Percentiles rank a stretch among this genome's conserved stretches.
phyloP scores from a whole-genome alignment of 108 stramenopile species.

The Skeletonema potamos region DNA sequence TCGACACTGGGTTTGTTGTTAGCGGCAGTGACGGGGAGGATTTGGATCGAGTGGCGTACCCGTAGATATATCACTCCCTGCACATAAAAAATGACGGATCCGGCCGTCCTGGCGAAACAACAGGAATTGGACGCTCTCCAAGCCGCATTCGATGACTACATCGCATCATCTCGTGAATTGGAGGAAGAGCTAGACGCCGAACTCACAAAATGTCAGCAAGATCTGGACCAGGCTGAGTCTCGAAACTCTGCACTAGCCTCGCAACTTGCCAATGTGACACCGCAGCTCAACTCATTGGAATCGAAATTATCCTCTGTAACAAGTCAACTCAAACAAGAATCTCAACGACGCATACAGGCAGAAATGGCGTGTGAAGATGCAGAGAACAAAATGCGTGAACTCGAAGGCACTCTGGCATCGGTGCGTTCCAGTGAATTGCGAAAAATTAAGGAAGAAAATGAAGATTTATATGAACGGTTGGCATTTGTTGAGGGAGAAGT shows the following conservation, averaged over 20 bases:
- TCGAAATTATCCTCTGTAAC: conserved; percentile 61
- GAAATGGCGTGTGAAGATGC: conserved; percentile 81
- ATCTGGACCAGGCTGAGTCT: conserved; percentile 76
- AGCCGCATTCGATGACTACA: conserved; percentile 90
- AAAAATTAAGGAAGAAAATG: conserved; percentile 71
- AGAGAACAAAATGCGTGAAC: conserved; percentile 70
- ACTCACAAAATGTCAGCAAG: conserved; percentile 86
- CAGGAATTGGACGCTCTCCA: conserved; percentile 87
- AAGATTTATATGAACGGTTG: conserved; percentile 79
- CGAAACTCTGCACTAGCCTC: conserved; percentile 80
- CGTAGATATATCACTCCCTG: neutral
- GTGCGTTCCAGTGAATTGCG: conserved; percentile 23
- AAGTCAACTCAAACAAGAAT: conserved; percentile 62
- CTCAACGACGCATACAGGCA: conserved; percentile 68
- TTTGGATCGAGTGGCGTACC: neutral
- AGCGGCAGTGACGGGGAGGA: neutral
- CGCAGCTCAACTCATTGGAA: conserved; percentile 81
- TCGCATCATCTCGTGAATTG: conserved; percentile 76
- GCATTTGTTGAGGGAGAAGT: conserved; percentile 84
- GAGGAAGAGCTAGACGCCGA: conserved; percentile 92
- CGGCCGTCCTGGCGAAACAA: conserved; percentile 71
- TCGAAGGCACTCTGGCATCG: conserved; percentile 56
- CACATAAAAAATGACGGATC: conserved; percentile 15
- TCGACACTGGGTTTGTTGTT: too few species aligned
- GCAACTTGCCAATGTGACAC: conserved; percentile 85